phyloP scores from a whole-genome alignment of 2,329 filamentous ascomycete species.

The Zymoseptoria crescenta region DNA sequence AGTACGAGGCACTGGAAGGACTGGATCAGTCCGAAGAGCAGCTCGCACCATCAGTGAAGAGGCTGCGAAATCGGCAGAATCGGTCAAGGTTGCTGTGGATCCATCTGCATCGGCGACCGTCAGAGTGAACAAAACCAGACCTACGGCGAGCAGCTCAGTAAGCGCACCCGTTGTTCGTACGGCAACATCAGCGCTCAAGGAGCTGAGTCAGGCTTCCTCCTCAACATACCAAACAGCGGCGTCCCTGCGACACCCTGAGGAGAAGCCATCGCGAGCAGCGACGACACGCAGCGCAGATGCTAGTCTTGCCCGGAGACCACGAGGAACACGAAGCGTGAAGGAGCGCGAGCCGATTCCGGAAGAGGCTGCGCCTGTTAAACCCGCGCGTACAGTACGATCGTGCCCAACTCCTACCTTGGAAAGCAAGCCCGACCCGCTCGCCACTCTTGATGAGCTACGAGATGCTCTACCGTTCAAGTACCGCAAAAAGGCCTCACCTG shows the following conservation, averaged over 20 bases:
- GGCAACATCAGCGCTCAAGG: conserved; percentile 16
- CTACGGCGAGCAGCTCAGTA: conserved; percentile 11
- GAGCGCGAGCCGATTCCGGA: conserved; percentile 22
- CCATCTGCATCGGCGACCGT: conserved; percentile 16
- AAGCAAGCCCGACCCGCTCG: conserved; percentile 21
- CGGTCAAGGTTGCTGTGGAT: conserved; percentile 20
- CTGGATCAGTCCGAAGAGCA: conserved; percentile 22
- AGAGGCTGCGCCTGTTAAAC: conserved; percentile 7
- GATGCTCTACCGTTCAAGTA: conserved; percentile 22
- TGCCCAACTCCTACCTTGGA: conserved; percentile 11
- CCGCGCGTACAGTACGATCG: conserved; percentile 8
- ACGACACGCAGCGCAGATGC: conserved; percentile 29
- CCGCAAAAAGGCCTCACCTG: conserved; percentile 18
- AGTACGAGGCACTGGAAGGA: conserved; percentile 17
- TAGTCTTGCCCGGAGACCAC: conserved; percentile 30
- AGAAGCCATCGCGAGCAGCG: conserved; percentile 19
- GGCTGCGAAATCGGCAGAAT: conserved; percentile 21
- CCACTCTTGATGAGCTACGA: conserved; percentile 28
- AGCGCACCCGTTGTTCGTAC: conserved; percentile 11
- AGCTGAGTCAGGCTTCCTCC: conserved; percentile 18
- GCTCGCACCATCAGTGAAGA: conserved; percentile 30
- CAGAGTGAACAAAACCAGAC: conserved; percentile 16
- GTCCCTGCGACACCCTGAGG: conserved; percentile 19
- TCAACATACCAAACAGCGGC: conserved; percentile 20
- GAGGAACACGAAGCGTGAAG: conserved; percentile 19